Conservation (phyloP, 805 yeast genomes). For the Cyberlindnera maclurae region DNA sequence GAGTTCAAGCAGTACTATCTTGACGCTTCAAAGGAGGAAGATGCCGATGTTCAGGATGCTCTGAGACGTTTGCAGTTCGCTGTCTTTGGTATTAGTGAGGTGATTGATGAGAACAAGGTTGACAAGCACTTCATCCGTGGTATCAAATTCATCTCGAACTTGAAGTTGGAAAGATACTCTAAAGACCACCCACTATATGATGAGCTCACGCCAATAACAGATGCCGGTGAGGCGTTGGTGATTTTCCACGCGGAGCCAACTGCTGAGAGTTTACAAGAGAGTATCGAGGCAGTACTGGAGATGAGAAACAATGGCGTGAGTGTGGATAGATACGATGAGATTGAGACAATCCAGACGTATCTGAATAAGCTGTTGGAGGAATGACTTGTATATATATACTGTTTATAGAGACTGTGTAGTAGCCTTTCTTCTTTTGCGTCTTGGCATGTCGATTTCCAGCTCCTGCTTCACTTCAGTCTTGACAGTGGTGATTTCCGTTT, state of each 20-base stretch:
- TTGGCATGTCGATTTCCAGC: background rate
- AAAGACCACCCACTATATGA: constrained; percentile 31
- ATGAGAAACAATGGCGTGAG: constrained; percentile 36
- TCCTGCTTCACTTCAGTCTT: background rate
- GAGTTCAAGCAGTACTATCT: constrained; percentile 57
- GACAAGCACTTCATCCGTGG: constrained; percentile 61
- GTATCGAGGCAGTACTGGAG: constrained; percentile 34
- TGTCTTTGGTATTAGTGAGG: constrained; percentile 74
- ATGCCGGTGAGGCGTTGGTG: constrained; percentile 40
- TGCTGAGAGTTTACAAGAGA: constrained; percentile 32
- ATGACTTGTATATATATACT: constrained; percentile 1
- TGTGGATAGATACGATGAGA: constrained; percentile 28
- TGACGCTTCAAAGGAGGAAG: constrained; percentile 45
- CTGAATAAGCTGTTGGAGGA: constrained; percentile 14
- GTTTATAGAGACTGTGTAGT: constrained; percentile 4
- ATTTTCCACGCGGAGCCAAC: constrained; percentile 40
- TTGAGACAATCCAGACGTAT: constrained; percentile 28
- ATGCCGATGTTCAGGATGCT: constrained; percentile 54
- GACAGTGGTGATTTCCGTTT: background rate
- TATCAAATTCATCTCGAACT: constrained; percentile 56
- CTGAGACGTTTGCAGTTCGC: constrained; percentile 77
- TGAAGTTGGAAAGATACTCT: constrained; percentile 54
- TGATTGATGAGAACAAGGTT: constrained; percentile 49
- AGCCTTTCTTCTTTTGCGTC: constrained; percentile 16
- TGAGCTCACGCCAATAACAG: constrained; percentile 22